Base-by-base conservation (phyloP, 192 early-diverging fungal species). In the Gaertneriomyces sp. region DNA sequence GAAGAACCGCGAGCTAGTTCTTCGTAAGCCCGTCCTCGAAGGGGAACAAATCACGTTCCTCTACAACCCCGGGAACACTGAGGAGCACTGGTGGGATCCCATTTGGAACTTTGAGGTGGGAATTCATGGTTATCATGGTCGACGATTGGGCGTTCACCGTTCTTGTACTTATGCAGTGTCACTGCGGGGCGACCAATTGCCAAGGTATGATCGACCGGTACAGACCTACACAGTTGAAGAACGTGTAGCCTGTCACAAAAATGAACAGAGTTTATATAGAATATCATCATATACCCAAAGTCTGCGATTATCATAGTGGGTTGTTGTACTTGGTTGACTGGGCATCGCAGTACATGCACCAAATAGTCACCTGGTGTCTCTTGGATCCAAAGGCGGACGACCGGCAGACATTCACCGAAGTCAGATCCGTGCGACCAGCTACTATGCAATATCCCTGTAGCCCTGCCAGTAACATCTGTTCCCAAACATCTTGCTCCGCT, bases 31-130 rank as follows among this genome's bases (percentile, higher is more conserved):
- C 9, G 64, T 77, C 4, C 38, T 52, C 9, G 64, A 68, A n/a
- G 61, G 50, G 25, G 76, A 77, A 55, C 57, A 77, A 42, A 58
- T 77, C 58, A 74, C 67, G 10, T 77, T 77, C 53, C n/a, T 71
- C 8, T 77, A 77, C 59, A 71, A 71, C 53, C 60, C 44, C 1
- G 76, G 76, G 11, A 42, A 19, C 9, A 64, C 61, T 17, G 38
- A 46, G 1, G 59, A 59, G 10, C 41, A 61, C 19, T 69, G 61
- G 55, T 69, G 66, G 61, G 76, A 77, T 49, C 76, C 76, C 11
- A 44, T 68, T 16, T 77, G 76, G 76, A 74, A 61, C 58, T 77
- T 77, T 52, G 53, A 74, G 60, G 64, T 66, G 9, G 17, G 53
- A 49, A 49, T n/a, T n/a, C 12, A 12, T 12, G 47, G 47, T 49